phyloP scores from a whole-genome alignment of 1,284 basidiomycete genomes.

The Thecaphora thlaspeos region DNA sequence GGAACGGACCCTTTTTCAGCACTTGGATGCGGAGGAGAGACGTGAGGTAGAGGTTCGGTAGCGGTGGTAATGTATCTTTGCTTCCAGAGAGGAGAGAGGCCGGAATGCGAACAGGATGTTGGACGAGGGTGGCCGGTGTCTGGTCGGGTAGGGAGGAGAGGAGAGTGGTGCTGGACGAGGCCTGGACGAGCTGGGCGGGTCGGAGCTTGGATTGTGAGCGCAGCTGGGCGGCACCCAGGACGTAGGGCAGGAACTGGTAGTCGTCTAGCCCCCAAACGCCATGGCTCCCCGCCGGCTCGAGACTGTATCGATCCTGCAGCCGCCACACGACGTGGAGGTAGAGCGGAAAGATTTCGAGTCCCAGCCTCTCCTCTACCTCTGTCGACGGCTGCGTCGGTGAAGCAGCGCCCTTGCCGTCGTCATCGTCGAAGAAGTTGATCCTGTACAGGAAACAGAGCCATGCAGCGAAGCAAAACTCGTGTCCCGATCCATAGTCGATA shows the following conservation, averaged over 20 bases:
- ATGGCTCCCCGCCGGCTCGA: slow-evolving; percentile 95
- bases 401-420: background rate
- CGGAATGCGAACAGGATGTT: background rate
- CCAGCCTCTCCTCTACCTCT: slow-evolving; percentile 36
- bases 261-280: slow-evolving; percentile 97
- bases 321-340: slow-evolving; percentile 81
- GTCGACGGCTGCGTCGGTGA: slow-evolving; percentile 2
- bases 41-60: slow-evolving; percentile 54
- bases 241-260: slow-evolving; percentile 83
- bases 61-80: too few relatives aligned
- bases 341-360: slow-evolving; percentile 67
- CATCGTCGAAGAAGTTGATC: slow-evolving; percentile 28
- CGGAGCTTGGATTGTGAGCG: slow-evolving; percentile 54
- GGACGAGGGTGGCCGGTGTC: slow-evolving; percentile 7
- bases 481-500: slow-evolving; percentile 95
- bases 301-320: slow-evolving; percentile 81
- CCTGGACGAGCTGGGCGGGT: slow-evolving; percentile 6
- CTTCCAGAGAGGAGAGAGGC: background rate
- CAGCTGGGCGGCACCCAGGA: slow-evolving; percentile 88
- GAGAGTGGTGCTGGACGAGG: slow-evolving; percentile 6
- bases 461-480: slow-evolving; percentile 65
- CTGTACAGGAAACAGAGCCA: slow-evolving; percentile 48
- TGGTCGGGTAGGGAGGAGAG: slow-evolving; percentile 1
- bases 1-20: slow-evolving; percentile 45
- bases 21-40: slow-evolving; percentile 67